These are phyloP conservation scores for Pseudogymnoascus sp. DNA, from an alignment of 2,329 filamentous ascomycete genomes.

Conservation along the genomic window DNA sequence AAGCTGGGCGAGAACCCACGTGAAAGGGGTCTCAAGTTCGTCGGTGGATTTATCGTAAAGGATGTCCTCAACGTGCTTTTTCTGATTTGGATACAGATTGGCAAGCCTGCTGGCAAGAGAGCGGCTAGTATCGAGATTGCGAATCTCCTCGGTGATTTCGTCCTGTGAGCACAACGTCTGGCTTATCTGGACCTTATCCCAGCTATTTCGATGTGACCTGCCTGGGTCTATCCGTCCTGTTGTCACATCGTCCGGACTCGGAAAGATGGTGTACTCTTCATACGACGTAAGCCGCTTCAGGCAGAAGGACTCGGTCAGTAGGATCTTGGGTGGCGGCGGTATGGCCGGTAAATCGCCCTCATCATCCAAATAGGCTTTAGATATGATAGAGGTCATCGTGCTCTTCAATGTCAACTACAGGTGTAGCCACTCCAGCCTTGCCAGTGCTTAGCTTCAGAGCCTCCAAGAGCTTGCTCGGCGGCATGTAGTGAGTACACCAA, in stretches of 20 bases:
- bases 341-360: background rate
- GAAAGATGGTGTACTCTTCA: constrained; percentile 17
- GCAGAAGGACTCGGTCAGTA: constrained; percentile 18
- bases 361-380: background rate
- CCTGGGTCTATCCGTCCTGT: background rate
- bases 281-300: constrained; percentile 22
- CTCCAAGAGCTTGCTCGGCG: background rate
- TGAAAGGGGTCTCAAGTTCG: constrained; percentile 19
- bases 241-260: no score
- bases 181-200: constrained; percentile 9
- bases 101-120: constrained; percentile 22
- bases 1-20: constrained; percentile 24
- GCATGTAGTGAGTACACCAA: background rate
- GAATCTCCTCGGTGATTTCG: constrained; percentile 20
- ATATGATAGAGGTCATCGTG: background rate
- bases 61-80: constrained; percentile 21
- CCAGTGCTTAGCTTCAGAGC: background rate
- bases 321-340: constrained; percentile 15
- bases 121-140: constrained; percentile 19
- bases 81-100: constrained; percentile 18
- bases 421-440: background rate
- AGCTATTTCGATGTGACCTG: constrained; percentile 21
- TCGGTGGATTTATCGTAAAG: constrained; percentile 19
- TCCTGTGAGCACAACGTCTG: constrained; percentile 20
- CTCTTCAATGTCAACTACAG: background rate